phyloP scores from a whole-genome alignment of 2,329 filamentous ascomycete species.

The Ciborinia camelliae region DNA sequence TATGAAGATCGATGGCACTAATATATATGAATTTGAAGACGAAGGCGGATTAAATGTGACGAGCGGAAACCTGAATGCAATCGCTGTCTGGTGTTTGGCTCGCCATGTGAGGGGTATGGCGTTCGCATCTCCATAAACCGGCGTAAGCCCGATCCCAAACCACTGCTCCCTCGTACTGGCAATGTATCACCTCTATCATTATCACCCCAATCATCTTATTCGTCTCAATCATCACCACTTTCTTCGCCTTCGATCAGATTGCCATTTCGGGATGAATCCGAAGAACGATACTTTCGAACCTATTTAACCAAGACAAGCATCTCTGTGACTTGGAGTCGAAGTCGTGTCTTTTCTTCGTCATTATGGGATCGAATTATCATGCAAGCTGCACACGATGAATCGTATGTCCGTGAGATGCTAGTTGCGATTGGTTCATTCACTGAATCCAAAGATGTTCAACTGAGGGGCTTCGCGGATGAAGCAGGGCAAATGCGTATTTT shows the following conservation, averaged over 20 bases:
- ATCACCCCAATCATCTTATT: neutral
- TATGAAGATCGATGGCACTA: slow-evolving; percentile 1
- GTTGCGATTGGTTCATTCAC: slow-evolving; percentile 57
- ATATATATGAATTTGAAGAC: slow-evolving; percentile 6
- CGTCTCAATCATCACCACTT: neutral
- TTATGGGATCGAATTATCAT: slow-evolving; percentile 62
- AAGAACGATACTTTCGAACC: slow-evolving; percentile 17
- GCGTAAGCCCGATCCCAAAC: neutral
- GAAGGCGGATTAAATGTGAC: slow-evolving; percentile 19
- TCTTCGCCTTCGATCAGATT: slow-evolving; percentile 6
- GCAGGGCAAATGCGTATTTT: slow-evolving; percentile 12
- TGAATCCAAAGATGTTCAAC: slow-evolving; percentile 14
- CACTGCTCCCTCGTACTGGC: neutral
- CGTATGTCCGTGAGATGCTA: slow-evolving; percentile 59
- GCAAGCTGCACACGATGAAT: slow-evolving; percentile 58
- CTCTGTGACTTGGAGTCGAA: slow-evolving; percentile 45
- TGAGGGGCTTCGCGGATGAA: neutral
- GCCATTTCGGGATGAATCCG: slow-evolving; percentile 45
- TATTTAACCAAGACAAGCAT: slow-evolving; percentile 12
- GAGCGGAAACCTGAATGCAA: slow-evolving; percentile 16
- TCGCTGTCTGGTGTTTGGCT: slow-evolving; percentile 11
- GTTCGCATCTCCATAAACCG: slow-evolving; percentile 9
- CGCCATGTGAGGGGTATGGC: slow-evolving; percentile 15
- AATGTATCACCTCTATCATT: neutral
- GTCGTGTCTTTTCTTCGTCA: slow-evolving; percentile 50